A percentile compares a stretch with the other conserved stretches of the same genome.
Conservation (phyloP, 345 rosid genomes). For the Ceriops zippeliana region DNA sequence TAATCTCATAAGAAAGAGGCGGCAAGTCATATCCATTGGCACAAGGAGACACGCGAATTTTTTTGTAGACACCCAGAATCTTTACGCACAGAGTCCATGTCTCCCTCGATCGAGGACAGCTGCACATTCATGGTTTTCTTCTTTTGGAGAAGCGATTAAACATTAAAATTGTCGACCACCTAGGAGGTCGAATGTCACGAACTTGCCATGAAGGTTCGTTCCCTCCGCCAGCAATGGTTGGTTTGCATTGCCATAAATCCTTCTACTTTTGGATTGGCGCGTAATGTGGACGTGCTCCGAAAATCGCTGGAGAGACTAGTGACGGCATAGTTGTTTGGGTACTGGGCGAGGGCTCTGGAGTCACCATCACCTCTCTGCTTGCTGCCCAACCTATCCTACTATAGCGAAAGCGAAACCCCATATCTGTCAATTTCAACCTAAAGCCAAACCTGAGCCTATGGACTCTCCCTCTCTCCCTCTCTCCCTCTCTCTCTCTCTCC, state of each 20-base stretch:
- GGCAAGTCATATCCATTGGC: too few species aligned
- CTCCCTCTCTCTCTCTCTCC: background rate
- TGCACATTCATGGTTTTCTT: too few species aligned
- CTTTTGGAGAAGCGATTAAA: too few species aligned
- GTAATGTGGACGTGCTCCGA: conserved; percentile 10
- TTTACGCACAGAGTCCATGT: too few species aligned
- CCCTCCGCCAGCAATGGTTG: background rate
- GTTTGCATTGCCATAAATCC: conserved; percentile 1
- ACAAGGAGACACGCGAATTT: too few species aligned
- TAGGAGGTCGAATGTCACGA: background rate
- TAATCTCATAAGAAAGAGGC: too few species aligned
- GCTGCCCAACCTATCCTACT: conserved; percentile 39
- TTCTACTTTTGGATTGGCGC: background rate
- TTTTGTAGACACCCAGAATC: too few species aligned
- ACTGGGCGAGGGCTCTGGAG: conserved; percentile 9
- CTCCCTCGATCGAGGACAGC: too few species aligned
- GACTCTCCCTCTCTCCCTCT: background rate
- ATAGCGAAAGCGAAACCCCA: conserved; percentile 8
- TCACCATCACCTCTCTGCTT: conserved; percentile 26
- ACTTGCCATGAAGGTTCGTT: conserved; percentile 45
- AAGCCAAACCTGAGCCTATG: too few species aligned
- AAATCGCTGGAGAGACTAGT: background rate
- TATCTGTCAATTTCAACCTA: too few species aligned
- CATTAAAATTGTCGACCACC: background rate
- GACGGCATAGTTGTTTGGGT: conserved; percentile 1